Evolutionary conservation across 169 alveolate species (phyloP), one percentile per base, ranked within the genome.

Genomic region (Plasmodium knowlesi): DNA sequence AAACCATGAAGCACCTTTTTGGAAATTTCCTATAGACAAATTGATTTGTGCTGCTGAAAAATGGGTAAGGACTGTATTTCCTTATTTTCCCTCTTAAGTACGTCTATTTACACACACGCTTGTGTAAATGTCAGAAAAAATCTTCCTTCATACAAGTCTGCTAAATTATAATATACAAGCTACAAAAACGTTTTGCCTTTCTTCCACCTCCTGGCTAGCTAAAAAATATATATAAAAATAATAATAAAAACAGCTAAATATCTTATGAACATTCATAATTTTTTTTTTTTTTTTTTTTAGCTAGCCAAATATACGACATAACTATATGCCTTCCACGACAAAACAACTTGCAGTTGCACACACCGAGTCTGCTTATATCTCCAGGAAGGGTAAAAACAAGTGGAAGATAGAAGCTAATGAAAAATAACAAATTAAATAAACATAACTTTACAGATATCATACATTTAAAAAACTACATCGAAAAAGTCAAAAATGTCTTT

Each of bases 281-380:
- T 84, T 84, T 84, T 84, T 84, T 83, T 46, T 83, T 83, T 83
- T 39, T 54, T 82, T 71, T 43, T 22, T 22, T 37, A 84, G 92
- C 71, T 84, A 84, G 92, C 92, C 70, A 84, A 14, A 19, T 12
- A 71, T 14, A 25, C 46, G 16, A 39, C 53, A 84, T 67, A 71
- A 14, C 74, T n/a, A n/a, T 71, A 41, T 28, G 25, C 19, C 71
- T 34, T 4, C 54, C 37, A 34, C 30, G 41, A 22, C 25, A 28
- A 41, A 43, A 39, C 30, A 12, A 79, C 46, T 6, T 30, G 30
- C 28, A 79, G 6, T 43, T 79, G 12, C 16, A 82, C 71, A 50
- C 34, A 82, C 39, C n/a, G 25, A 53, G 4, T 14, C 30, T 14
- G 41, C 61, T 46, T 32, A n/a, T 67, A 16, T 67, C 30, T 22